Evolutionary conservation across 1,284 basidiomycete species (phyloP).

Genomic region (Rhodotorula sp.): DNA sequence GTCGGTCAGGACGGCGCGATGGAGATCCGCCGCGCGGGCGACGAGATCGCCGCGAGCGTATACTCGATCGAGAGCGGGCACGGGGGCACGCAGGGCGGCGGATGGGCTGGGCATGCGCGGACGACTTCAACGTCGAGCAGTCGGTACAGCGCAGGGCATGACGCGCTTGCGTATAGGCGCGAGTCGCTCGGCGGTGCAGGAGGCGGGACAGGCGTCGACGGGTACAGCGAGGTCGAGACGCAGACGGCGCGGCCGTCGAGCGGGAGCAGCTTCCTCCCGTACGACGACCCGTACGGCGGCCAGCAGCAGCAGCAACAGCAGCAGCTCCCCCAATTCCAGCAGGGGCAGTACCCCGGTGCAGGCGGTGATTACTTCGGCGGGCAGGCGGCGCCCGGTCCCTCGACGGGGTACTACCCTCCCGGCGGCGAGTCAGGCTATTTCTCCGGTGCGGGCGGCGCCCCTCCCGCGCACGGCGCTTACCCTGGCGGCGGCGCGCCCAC

Average conservation of each 20-base stretch:
- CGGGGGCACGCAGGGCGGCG: neutral
- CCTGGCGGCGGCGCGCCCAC: neutral
- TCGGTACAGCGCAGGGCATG: conserved; percentile 1
- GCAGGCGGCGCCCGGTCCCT: neutral
- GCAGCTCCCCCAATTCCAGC: conserved; percentile 6
- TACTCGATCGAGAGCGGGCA: conserved; percentile 37
- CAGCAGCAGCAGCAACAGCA: neutral
- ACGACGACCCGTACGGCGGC: conserved; percentile 29
- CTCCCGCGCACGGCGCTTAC: neutral
- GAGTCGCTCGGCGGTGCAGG: conserved; percentile 8
- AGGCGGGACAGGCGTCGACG: conserved; percentile 14
- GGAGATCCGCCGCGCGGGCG: conserved; percentile 33
- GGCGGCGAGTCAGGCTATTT: neutral
- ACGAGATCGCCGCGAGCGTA: conserved; percentile 34
- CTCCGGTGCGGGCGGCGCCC: neutral
- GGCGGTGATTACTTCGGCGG: conserved; percentile 11
- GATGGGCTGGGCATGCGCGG: conserved; percentile 7
- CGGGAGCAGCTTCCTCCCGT: conserved; percentile 26
- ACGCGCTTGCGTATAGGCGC: neutral
- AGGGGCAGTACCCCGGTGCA: neutral
- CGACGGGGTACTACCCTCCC: conserved; percentile 2
- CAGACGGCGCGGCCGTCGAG: conserved; percentile 3
- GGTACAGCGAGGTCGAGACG: conserved; percentile 26
- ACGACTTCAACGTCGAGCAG: neutral
- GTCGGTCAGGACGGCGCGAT: conserved; percentile 38